Evolutionary conservation across 768 basidiomycete species (phyloP), one percentile per base, ranked within the genome.

Genomic region (Floccularia luteovirens): DNA sequence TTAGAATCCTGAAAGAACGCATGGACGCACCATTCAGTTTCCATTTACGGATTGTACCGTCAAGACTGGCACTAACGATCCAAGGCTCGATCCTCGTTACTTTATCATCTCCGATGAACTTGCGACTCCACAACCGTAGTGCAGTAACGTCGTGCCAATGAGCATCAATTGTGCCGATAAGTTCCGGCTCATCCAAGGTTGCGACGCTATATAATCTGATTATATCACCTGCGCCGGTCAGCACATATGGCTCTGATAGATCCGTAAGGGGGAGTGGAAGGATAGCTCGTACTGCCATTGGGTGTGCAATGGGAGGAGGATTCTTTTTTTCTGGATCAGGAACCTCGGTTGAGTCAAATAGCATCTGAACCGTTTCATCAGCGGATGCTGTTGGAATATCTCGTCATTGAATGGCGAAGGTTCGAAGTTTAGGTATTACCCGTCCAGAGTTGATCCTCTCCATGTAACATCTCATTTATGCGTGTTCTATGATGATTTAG

Each of bases 121-220:
- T 64, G 21, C 79, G 71, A 48, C 73, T 61, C 90, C 91, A 96
- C 8, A 82, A 62, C 21, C 72, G 70, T 38, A 98, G 60, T 3
- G 74, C 77, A 3, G 77, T 85, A 12, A 97, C 80, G 49, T 96
- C 90, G 48, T 90, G 90, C 77, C 83, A 90, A 54, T 97, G 94
- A 4, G 77, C 92, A 48, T 96, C 88, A 8, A 88, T 61, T 49
- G 79, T 77, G 20, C 70, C 66, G n/a, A 91, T 56, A 21, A 88
- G 59, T 43, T 85, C 84, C 1, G 80, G 80, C 48, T 81, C 79
- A 19, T 79, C 70, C 17, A 71, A 63, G 1, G 70, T 64, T 1
- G 86, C 82, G 24, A 91, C 61, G 54, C 96, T 89, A 50, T 79
- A 97, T 17, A 85, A 64, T 22, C 85, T 74, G 40, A 99, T 76